Evolutionary conservation across 805 yeast genomes (phyloP), one percentile per base, ranked within the genome.

Genomic region (Ogataea polymorpha): DNA sequence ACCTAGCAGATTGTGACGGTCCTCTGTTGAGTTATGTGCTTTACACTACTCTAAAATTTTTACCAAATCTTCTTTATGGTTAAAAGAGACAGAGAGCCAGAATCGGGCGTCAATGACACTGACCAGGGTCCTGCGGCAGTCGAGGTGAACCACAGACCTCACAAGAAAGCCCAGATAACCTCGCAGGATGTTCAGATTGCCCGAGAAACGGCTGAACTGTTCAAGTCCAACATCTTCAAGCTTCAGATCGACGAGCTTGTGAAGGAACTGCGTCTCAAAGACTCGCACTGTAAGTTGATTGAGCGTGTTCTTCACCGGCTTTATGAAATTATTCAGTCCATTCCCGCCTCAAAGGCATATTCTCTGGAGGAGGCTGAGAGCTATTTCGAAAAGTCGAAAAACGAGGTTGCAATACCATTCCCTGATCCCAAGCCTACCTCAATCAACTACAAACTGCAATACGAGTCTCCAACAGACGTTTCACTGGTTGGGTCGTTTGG

Each of bases 211-310:
- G 93, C 95, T 1, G 97, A 90, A 61, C 67, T 91, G 33, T 93
- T 90, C 78, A 88, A 90, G 58, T 88, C 96, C 7, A 93, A 90
- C 63, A 89, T 93, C 41, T 91, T 93, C 79, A 93, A 93, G 62
- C 66, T 93, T 43, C 96, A 93, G 67, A 89, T 93, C 46, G 98
- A 90, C 64, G 98, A 90, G 59, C 69, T 93, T 29, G 68, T 93
- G 52, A 77, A 79, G 51, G 98, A 91, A 62, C 76, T 91, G 29
- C 77, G 79, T 52, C 62, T 90, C 29, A 85, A 85, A 53, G 91
- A 86, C 14, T 63, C 77, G 13, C 81, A 82, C 55, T 74, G 83
- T 32, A 59, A 75, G 37, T 69, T 72, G 35, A 78, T 87, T 42
- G 96, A 87, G 58, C 82, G 80, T 46, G 84, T 82, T 37, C 68